phyloP scores from a whole-genome alignment of 306 rosid genomes.

The Mimosa pudica region DNA sequence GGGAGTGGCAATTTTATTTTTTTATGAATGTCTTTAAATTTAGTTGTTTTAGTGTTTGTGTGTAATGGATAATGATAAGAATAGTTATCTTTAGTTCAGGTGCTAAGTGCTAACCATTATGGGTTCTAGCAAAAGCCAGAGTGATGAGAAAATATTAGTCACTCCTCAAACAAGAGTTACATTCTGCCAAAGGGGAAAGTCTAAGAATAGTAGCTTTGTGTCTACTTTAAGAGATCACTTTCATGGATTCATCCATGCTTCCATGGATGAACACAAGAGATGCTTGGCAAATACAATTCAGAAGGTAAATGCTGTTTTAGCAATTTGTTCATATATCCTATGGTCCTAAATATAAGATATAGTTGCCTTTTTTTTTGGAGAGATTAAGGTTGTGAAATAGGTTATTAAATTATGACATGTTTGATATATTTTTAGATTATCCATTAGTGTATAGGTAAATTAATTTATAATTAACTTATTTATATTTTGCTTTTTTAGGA shows the following conservation, averaged over 20 bases:
- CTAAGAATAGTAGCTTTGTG: conserved; percentile 59
- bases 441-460: too few relatives aligned
- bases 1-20: not conserved
- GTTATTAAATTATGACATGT: too few relatives aligned
- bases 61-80: not conserved
- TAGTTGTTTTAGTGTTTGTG: not conserved
- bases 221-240: conserved; percentile 54
- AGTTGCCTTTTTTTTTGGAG: too few relatives aligned
- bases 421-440: too few relatives aligned
- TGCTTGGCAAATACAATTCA: conserved; percentile 56
- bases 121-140: conserved; percentile 37
- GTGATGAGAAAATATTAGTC: conserved; percentile 29
- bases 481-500: too few relatives aligned
- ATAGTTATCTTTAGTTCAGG: conserved; percentile 34
- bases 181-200: conserved; percentile 60
- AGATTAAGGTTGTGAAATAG: too few relatives aligned
- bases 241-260: conserved; percentile 60
- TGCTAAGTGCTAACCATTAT: conserved; percentile 35
- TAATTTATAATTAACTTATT: too few relatives aligned
- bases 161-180: conserved; percentile 34
- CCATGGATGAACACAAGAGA: conserved; percentile 56
- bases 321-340: not conserved
- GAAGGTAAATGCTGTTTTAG: conserved; percentile 40
- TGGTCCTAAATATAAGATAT: too few relatives aligned
- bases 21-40: not conserved